Conservation (phyloP, 2,329 filamentous ascomycete genomes). For the Xylaria sp. region DNA sequence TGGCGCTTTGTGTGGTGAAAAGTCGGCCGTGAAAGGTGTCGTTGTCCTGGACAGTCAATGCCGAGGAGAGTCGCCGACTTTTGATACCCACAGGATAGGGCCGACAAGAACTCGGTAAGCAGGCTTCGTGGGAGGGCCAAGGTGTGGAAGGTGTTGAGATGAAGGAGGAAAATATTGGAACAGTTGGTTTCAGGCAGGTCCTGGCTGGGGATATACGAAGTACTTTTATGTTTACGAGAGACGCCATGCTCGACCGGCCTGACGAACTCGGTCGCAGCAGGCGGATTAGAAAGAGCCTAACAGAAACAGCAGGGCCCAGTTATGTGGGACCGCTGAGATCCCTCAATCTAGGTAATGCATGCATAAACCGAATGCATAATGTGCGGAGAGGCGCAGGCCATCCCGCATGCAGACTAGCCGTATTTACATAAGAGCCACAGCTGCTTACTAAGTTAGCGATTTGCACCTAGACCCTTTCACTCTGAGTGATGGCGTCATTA, state of each 20-base stretch:
- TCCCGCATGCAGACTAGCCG: not conserved
- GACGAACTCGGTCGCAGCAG: not conserved
- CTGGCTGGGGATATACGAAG: not conserved
- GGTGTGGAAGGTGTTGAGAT: not conserved
- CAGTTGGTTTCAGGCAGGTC: not conserved
- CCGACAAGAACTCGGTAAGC: too few species aligned
- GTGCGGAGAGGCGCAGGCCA: not conserved
- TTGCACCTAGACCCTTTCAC: not conserved
- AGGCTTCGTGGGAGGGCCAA: too few species aligned
- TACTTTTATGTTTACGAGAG: not conserved
- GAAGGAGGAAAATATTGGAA: not conserved
- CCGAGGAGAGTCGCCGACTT: not conserved
- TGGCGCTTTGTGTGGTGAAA: not conserved
- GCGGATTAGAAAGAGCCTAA: not conserved
- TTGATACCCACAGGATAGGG: too few species aligned
- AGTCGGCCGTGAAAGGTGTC: not conserved
- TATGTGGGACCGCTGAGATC: conserved; percentile 8
- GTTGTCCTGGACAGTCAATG: not conserved
- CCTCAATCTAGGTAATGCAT: conserved; percentile 1
- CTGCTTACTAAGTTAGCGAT: not conserved
- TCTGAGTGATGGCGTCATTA: conserved; percentile 23
- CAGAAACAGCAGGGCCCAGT: not conserved
- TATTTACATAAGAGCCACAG: not conserved
- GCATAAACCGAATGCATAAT: not conserved
- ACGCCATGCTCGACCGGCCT: not conserved